Base-by-base conservation (phyloP, 495 filamentous ascomycete species). In the Lineolata rhizophorae region DNA sequence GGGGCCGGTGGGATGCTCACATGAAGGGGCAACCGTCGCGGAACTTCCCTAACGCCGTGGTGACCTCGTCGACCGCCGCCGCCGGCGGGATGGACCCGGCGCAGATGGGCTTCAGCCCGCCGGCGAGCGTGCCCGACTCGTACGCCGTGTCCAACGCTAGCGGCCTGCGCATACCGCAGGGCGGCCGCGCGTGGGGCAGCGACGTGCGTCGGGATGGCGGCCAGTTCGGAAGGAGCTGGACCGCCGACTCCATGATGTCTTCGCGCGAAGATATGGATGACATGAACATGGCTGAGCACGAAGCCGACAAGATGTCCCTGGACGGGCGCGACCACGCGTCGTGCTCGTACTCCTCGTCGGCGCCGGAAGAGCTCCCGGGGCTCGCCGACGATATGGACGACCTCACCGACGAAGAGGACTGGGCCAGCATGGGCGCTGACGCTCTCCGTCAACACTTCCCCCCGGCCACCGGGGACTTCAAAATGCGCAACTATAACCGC, bases 401-500 rank as follows among this genome's bases (percentile, higher is more conserved):
- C 47, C 63, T 72, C 32, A 95, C 87, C n/a, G 87, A 97, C 52
- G 82, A 93, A 40, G 87, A 97, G 51, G 85, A 97, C 55, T 92
- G 83, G 83, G 82, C 80, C 14, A 70, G 73, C 35, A 80, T 93
- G 29, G 85, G 83, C 18, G 78, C 84, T 14, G 80, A 72, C 14
- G 74, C 81, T 28, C 63, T 93, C 37, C 72, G 85, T 32, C 72
- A 76, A 26, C 67, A 64, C 10, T 81, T 74, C 26, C 63, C 74
- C 26, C 35, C 38, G 37, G 32, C 30, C 40, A 34, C n/a, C 40
- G 27, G 36, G 29, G 15, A 30, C 37, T 33, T 32, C 30, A 12
- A 10, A 5, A 21, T 28, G 10, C 42, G 38, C 35, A 43, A 49
- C 36, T 50, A 54, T 48, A 57, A 44, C 47, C 16, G 31, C 30